Evolutionary conservation across 2,329 filamentous ascomycete genomes (phyloP).

Genomic region (Fusarium poae): DNA sequence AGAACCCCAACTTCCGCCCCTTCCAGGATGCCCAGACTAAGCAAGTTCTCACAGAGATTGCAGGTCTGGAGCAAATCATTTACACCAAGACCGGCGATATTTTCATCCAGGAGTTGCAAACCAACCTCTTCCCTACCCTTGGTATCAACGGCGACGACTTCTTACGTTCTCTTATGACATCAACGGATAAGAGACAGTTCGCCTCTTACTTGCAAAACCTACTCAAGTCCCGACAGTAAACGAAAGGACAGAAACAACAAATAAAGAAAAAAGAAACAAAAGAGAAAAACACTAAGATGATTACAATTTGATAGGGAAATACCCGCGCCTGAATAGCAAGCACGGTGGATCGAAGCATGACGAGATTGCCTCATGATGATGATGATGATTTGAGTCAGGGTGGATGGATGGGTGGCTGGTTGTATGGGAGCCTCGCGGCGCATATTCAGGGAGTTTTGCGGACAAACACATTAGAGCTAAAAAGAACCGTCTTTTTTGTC

Average conservation of each 20-base stretch:
- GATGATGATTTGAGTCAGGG: slow-evolving; percentile 27
- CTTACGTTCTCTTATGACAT: slow-evolving; percentile 69
- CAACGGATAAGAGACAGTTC: slow-evolving; percentile 71
- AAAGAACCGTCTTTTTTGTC: slow-evolving; percentile 49
- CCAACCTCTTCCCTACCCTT: slow-evolving; percentile 72
- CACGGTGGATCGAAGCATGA: slow-evolving; percentile 16
- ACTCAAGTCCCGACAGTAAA: slow-evolving; percentile 60
- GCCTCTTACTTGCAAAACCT: slow-evolving; percentile 73
- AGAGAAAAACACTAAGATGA: background rate
- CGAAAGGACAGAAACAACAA: slow-evolving; percentile 1
- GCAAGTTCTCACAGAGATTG: slow-evolving; percentile 89
- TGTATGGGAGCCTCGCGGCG: slow-evolving; percentile 46
- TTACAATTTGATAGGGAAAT: slow-evolving; percentile 10
- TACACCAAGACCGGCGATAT: slow-evolving; percentile 88
- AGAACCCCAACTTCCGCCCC: slow-evolving; percentile 82
- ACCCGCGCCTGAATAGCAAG: slow-evolving; percentile 13
- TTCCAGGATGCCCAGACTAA: slow-evolving; percentile 86
- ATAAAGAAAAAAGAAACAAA: slow-evolving; percentile 6
- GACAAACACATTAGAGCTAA: slow-evolving; percentile 49
- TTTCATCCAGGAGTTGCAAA: slow-evolving; percentile 78
- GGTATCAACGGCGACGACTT: slow-evolving; percentile 74
- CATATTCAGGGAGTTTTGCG: slow-evolving; percentile 50
- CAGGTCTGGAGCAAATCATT: slow-evolving; percentile 86
- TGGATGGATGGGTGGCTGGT: slow-evolving; percentile 4
- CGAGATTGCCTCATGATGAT: slow-evolving; percentile 25